Evolutionary conservation across 352 stramenopile species (phyloP), one percentile per base, ranked within the genome.

Genomic region (Globisporangium radiosum): DNA sequence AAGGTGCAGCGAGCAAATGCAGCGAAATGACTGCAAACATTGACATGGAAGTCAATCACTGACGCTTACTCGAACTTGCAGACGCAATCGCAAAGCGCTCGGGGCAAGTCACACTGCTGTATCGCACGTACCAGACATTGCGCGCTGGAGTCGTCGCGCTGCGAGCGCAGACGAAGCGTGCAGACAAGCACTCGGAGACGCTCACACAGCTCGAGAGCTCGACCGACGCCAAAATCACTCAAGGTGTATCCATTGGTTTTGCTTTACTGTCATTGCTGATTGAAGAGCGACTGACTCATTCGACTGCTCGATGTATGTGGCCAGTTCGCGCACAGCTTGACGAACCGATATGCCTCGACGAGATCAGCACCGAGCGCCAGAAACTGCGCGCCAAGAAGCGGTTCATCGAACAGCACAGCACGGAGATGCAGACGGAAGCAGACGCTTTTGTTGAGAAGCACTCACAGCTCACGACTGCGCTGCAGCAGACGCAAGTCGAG

Each of bases 321-420:
- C 69, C 40, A 44, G 54, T 44, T 19, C 36, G 0, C 17, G 33
- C 38, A 3, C 47, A 68, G 11, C 56, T 79, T 6, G 33, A 62
- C 25, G 57, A 71, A 45, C 60, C 66, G 6, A 47, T 49, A 43
- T 49, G 68, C 7, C 52, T 71, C 10, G 68, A 69, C 38, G 47
- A 60, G 38, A 59, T 68, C 33, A 56, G 57, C n/a, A 33, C 64
- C 15, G 63, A 71, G 38, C 60, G 74, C 14, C 69, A 78, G 40
- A 81, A 85, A 47, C 57, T 85, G 15, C 63, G 64, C 57, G 68
- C 63, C 10, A 86, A 87, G 54, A 69, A 70, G 55, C 60, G 59
- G 60, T 70, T 76, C 49, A 73, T 83, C 10, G 33, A 73, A 17
- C 60, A 82, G n/a, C 70, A 77, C n/a, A 68, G 69, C 39, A 40